Base-by-base conservation (phyloP, 2,329 filamentous ascomycete genomes). In the Zarea fungicola region DNA sequence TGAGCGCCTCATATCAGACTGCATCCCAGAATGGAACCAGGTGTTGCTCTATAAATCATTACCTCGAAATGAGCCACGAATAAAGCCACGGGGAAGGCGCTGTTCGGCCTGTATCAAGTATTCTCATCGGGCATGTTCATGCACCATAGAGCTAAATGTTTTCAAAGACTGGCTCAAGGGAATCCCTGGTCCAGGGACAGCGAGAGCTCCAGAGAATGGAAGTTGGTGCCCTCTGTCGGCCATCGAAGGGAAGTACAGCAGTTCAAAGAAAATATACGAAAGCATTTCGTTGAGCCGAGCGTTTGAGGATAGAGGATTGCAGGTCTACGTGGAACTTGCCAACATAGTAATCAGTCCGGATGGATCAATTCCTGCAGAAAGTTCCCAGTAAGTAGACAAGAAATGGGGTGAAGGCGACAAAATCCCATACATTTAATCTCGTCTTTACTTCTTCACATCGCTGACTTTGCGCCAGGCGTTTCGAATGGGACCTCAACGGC, bases 401-500 rank as follows among this genome's bases (percentile, higher is more conserved):
- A n/a, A n/a, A n/a, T n/a, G n/a, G n/a, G n/a, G n/a, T n/a, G n/a
- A n/a, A n/a, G n/a, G n/a, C n/a, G n/a, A n/a, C n/a, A n/a, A n/a
- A n/a, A n/a, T n/a, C n/a, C n/a, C n/a, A n/a, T n/a, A n/a, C n/a
- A n/a, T n/a, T n/a, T n/a, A n/a, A n/a, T n/a, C n/a, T n/a, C n/a
- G n/a, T n/a, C n/a, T n/a, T n/a, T n/a, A n/a, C n/a, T n/a, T n/a
- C n/a, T n/a, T n/a, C n/a, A n/a, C n/a, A n/a, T n/a, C n/a, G n/a
- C n/a, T n/a, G n/a, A n/a, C n/a, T n/a, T n/a, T n/a, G n/a, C n/a
- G n/a, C n/a, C n/a, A n/a, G n/a, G n/a, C n/a, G n/a, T n/a, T n/a
- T n/a, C n/a, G n/a, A n/a, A n/a, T 50, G 48, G 48, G 11, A 22
- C 6, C 21, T 50, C n/a, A 21, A 14, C 7, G 42, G 48, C 18